These are phyloP conservation scores for Starmerella vaccinii DNA, from an alignment of 805 yeast species.

Conservation along the genomic window DNA sequence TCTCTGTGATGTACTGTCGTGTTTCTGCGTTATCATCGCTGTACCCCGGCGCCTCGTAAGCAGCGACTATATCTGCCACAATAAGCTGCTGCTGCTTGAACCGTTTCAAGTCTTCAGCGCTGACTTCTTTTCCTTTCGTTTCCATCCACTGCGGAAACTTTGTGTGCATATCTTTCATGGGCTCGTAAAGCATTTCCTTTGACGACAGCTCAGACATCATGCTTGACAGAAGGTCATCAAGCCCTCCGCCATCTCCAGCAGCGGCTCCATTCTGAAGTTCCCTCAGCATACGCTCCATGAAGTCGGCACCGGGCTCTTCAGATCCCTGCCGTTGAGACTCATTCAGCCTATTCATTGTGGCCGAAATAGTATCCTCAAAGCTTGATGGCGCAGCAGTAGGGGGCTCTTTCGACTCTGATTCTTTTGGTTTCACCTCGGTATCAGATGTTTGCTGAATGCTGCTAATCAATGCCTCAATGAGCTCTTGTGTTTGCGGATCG, in stretches of 20 bases:
- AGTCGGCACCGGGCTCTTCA: constrained; percentile 34
- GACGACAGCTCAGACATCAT: constrained; percentile 75
- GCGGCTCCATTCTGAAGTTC: constrained; percentile 40
- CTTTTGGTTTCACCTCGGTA: constrained; percentile 12
- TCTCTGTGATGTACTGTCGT: constrained; percentile 44
- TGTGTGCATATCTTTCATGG: constrained; percentile 65
- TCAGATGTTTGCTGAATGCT: constrained; percentile 15
- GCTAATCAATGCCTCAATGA: constrained; percentile 28
- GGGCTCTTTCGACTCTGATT: constrained; percentile 4
- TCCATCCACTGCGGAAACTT: constrained; percentile 66
- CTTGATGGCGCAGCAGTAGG: constrained; percentile 8
- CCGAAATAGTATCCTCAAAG: constrained; percentile 66
- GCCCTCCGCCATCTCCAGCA: constrained; percentile 40
- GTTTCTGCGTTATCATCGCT: constrained; percentile 38
- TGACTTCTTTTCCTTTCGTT: constrained; percentile 37
- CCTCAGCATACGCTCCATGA: constrained; percentile 52
- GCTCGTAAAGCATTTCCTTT: constrained; percentile 78
- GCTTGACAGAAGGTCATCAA: constrained; percentile 58
- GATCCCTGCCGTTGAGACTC: constrained; percentile 57
- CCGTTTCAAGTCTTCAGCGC: constrained; percentile 40
- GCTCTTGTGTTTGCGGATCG: constrained; percentile 45
- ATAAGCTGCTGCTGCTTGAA: constrained; percentile 54
- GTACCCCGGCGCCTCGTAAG: constrained; percentile 59
- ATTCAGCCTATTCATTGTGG: constrained; percentile 68
- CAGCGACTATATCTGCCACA: constrained; percentile 49